Conservation (phyloP, 164 flowering plant species). For the Houttuynia cordata region DNA sequence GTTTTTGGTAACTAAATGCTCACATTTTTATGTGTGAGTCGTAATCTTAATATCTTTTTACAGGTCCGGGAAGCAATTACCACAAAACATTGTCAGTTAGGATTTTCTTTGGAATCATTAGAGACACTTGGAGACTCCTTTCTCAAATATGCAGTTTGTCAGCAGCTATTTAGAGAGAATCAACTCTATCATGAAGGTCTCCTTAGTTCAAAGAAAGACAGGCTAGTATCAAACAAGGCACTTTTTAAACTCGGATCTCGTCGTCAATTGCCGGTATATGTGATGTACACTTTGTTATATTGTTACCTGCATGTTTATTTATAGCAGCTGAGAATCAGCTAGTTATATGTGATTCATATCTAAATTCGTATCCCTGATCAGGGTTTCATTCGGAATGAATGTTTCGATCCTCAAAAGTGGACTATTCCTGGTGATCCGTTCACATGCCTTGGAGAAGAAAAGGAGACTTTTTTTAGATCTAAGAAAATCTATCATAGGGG, state of each 20-base stretch:
- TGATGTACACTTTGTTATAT: neutral
- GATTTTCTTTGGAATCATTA: constrained; percentile 65
- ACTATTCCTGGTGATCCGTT: constrained; percentile 39
- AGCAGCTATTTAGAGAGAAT: constrained; percentile 46
- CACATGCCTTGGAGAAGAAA: constrained; percentile 13
- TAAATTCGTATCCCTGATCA: constrained; percentile 6
- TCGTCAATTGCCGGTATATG: constrained; percentile 54
- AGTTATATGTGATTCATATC: neutral
- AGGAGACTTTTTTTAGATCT: constrained; percentile 17
- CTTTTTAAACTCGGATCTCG: constrained; percentile 60
- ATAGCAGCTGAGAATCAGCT: neutral
- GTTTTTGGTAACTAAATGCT: neutral
- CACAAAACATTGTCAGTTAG: constrained; percentile 68
- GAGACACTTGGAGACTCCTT: constrained; percentile 95
- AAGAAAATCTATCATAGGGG: constrained; percentile 28
- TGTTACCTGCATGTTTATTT: neutral
- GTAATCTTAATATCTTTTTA: neutral
- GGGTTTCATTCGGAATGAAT: constrained; percentile 67
- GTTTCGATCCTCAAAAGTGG: constrained; percentile 64
- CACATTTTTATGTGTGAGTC: neutral
- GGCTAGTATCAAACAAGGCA: constrained; percentile 45
- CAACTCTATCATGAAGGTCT: constrained; percentile 65
- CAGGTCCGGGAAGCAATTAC: constrained; percentile 87
- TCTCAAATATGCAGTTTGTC: constrained; percentile 71
- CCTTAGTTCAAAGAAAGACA: constrained; percentile 45